phyloP scores from a whole-genome alignment of 495 filamentous ascomycete genomes.

The Astrothelium subdiscretum region DNA sequence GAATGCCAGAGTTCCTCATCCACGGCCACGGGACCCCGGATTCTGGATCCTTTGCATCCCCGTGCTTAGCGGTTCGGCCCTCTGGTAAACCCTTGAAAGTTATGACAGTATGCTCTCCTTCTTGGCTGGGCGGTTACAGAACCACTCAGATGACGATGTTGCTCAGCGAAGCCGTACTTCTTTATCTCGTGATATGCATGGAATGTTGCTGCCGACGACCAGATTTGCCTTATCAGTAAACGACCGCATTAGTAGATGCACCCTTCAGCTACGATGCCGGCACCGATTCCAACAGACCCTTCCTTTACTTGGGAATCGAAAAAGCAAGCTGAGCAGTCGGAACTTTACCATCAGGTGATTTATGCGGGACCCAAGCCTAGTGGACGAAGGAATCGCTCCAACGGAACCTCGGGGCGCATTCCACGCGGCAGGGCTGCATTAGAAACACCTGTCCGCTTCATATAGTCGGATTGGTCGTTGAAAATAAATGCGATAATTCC shows the following conservation, averaged over 20 bases:
- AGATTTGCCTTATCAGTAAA: background rate
- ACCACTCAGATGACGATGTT: background rate
- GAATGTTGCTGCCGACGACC: background rate
- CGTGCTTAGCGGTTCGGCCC: slow-evolving; percentile 3
- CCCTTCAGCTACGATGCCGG: background rate
- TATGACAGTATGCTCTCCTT: background rate
- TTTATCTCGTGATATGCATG: background rate
- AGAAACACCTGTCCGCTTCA: no score
- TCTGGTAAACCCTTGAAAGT: background rate
- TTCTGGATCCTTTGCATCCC: background rate
- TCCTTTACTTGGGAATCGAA: background rate
- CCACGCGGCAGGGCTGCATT: background rate
- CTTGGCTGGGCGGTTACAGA: background rate
- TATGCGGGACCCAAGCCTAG: background rate
- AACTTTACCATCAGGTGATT: background rate
- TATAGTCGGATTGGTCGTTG: no score
- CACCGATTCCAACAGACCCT: background rate
- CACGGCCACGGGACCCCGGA: slow-evolving; percentile 1
- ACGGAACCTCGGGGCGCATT: background rate
- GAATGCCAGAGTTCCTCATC: background rate
- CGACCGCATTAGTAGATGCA: background rate
- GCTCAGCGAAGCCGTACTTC: background rate
- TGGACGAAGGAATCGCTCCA: background rate
- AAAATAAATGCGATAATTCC: no score
- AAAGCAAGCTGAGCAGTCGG: background rate